Conservation (phyloP, 2,329 filamentous ascomycete genomes). For the Stromatinia cepivora region DNA sequence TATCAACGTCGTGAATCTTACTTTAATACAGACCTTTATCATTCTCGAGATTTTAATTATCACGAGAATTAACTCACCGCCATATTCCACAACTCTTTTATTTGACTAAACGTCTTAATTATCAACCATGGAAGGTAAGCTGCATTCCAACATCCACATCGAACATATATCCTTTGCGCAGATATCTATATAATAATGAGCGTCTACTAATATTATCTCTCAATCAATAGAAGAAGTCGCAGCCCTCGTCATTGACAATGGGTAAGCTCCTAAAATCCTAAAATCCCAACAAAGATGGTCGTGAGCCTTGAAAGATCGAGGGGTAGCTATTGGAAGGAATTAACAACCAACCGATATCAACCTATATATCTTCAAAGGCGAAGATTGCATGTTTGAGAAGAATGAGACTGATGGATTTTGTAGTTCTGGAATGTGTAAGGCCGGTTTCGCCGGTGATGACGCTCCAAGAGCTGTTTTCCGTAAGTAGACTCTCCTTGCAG, state of each 20-base stretch:
- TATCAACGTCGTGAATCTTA: conserved; percentile 21
- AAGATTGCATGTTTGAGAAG: conserved; percentile 23
- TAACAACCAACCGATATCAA: conserved; percentile 21
- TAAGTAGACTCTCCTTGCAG: conserved; percentile 62
- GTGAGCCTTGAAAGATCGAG: conserved; percentile 27
- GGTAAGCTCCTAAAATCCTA: conserved; percentile 68
- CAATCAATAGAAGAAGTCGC: conserved; percentile 90
- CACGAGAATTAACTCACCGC: conserved; percentile 21
- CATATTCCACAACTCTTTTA: conserved; percentile 23
- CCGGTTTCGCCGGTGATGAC: conserved; percentile 99
- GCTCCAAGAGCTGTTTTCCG: conserved; percentile 99
- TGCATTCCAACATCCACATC: not conserved
- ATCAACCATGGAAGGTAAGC: conserved; percentile 46
- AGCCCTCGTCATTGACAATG: conserved; percentile 99
- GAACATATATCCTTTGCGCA: conserved; percentile 25
- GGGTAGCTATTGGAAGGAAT: conserved; percentile 30
- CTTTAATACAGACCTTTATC: conserved; percentile 20
- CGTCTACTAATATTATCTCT: conserved; percentile 34
- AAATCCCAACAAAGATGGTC: conserved; percentile 9
- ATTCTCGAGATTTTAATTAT: conserved; percentile 21
- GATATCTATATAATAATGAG: conserved; percentile 26
- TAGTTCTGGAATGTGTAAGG: conserved; percentile 99
- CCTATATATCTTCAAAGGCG: conserved; percentile 21
- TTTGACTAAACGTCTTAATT: conserved; percentile 42
- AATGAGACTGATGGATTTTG: conserved; percentile 35